Evolutionary conservation across 1,284 basidiomycete genomes (phyloP), one percentile per base, ranked within the genome.

Genomic region (Fomes fomentarius): DNA sequence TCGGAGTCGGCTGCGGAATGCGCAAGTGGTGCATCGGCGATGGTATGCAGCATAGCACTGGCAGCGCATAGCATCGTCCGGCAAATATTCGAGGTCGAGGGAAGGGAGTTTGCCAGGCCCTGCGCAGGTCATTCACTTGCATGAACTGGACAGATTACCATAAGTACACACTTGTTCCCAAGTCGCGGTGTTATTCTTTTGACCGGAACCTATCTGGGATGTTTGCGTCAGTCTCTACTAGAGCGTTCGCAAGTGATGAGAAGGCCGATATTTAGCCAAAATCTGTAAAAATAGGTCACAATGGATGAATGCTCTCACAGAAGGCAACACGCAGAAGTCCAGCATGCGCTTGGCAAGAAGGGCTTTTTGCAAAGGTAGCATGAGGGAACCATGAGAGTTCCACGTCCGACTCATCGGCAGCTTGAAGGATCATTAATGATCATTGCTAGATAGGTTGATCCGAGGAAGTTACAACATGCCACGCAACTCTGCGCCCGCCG

Each of bases 121-220:
- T n/a, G 44, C 58, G 53, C 51, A 49, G 48, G 37, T 48, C 37
- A 46, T n/a, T 40, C 47, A 52, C 34, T 54, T 22, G n/a, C 43
- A 46, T 48, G 24, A 31, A 41, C 49, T 26, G 47, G 17, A 22
- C 22, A 35, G 21, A 21, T 47, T 59, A 34, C 60, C 60, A 41
- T 48, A 62, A 62, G 25, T 38, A 56, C 33, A 26, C 41, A 33
- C 47, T 56, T 46, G 26, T 61, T 63, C 62, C 54, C 62, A 63
- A 60, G 62, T 43, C 21, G 17, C 45, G 38, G 44, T 22, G 41
- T 50, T 53, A 61, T 45, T 58, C 15, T 37, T 28, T 38, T 22
- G 25, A 2, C 31, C 25, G 30, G 40, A 33, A 26, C 24, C 31
- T n/a, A n/a, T 39, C n/a, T 48, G 39, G 47, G 19, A 45, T 33